phyloP scores from a whole-genome alignment of 352 stramenopile species.

The Saprolegnia parasitica region DNA sequence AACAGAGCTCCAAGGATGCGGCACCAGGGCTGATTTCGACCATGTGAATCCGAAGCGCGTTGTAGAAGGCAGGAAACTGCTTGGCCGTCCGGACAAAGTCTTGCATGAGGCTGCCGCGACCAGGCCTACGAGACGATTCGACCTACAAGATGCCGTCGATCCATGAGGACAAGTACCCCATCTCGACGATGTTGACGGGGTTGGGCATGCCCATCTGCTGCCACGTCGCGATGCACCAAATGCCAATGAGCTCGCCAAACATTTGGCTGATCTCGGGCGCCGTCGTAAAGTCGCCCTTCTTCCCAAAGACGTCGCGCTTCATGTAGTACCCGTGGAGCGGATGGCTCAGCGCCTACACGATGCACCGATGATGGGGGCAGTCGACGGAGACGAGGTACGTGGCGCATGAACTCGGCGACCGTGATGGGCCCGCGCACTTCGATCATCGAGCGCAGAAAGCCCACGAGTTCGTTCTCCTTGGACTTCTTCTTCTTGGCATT shows the following conservation, averaged over 20 bases:
- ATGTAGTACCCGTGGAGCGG: constrained; percentile 95
- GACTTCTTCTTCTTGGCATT: constrained; percentile 37
- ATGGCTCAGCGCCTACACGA: constrained; percentile 76
- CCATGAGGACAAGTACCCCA: constrained; percentile 55
- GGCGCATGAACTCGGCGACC: constrained; percentile 93
- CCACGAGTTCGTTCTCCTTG: constrained; percentile 65
- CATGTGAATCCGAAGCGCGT: constrained; percentile 84
- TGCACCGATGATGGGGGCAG: neutral
- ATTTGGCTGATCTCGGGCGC: constrained; percentile 92
- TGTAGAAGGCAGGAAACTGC: constrained; percentile 85
- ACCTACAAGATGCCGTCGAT: constrained; percentile 1
- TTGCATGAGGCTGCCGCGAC: constrained; percentile 90
- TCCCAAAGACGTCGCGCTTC: constrained; percentile 89
- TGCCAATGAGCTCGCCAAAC: constrained; percentile 89
- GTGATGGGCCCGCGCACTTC: constrained; percentile 90
- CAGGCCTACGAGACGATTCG: constrained; percentile 41
- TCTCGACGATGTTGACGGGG: constrained; percentile 83
- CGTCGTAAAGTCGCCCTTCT: constrained; percentile 90
- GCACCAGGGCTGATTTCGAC: constrained; percentile 84
- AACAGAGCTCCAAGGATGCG: constrained; percentile 1
- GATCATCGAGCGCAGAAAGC: constrained; percentile 87
- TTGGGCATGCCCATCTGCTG: constrained; percentile 76
- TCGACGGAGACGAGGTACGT: constrained; percentile 33
- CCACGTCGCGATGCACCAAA: constrained; percentile 92
- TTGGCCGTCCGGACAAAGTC: constrained; percentile 89